Evolutionary conservation across 495 filamentous ascomycete genomes (phyloP).

Genomic region (Mytilinidion resinicola): DNA sequence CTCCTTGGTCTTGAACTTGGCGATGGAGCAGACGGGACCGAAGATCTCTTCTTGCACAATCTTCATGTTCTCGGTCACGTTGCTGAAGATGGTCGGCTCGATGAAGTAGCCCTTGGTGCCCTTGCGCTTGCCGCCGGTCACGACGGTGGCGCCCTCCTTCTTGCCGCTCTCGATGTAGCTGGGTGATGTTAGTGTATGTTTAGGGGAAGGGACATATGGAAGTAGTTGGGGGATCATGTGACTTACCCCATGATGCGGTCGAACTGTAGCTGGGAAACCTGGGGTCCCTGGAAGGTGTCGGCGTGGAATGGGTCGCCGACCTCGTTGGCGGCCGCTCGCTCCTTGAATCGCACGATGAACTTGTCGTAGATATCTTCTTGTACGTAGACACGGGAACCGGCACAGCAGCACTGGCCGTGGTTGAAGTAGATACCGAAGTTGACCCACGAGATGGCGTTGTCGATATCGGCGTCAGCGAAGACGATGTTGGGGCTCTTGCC

Average conservation of each 20-base stretch:
- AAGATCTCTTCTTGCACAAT: slow-evolving; percentile 99
- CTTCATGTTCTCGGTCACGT: slow-evolving; percentile 88
- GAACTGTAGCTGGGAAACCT: slow-evolving; percentile 90
- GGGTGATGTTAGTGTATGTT: slow-evolving; percentile 4
- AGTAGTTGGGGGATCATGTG: neutral
- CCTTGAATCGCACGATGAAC: slow-evolving; percentile 84
- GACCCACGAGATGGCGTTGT: slow-evolving; percentile 93
- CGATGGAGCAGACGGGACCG: slow-evolving; percentile 85
- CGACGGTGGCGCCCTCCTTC: slow-evolving; percentile 78
- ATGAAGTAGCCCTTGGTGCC: slow-evolving; percentile 95
- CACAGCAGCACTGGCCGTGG: slow-evolving; percentile 98
- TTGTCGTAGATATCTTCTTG: slow-evolving; percentile 95
- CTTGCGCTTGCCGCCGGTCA: slow-evolving; percentile 78
- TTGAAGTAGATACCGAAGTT: slow-evolving; percentile 99
- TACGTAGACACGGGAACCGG: slow-evolving; percentile 91
- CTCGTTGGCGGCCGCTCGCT: slow-evolving; percentile 70
- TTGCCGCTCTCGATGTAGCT: slow-evolving; percentile 88
- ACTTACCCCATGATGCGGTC: slow-evolving; percentile 86
- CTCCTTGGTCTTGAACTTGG: slow-evolving; percentile 87
- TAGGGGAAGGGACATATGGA: neutral
- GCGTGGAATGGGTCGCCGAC: slow-evolving; percentile 86
- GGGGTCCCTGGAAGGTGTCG: slow-evolving; percentile 94
- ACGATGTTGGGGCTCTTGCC: slow-evolving; percentile 98
- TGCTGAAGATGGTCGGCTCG: slow-evolving; percentile 92
- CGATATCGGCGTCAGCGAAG: slow-evolving; percentile 92